Evolutionary conservation across 129 eudicot genomes (phyloP).

Genomic region (Sambucus nigra): DNA sequence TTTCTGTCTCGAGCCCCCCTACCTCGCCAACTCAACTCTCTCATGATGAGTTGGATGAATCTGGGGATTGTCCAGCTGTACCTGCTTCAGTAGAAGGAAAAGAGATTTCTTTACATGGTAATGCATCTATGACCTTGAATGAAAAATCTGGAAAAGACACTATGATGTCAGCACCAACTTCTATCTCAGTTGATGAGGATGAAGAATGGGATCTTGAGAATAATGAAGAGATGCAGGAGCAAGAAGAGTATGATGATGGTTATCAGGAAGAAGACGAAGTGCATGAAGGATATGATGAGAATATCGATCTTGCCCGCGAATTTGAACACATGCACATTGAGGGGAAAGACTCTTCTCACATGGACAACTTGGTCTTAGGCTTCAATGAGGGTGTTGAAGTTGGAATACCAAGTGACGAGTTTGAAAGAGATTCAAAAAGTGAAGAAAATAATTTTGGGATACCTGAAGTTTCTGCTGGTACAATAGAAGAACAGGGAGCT

Average conservation of each 20-base stretch:
- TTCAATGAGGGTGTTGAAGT: conserved; percentile 94
- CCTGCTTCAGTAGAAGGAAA: conserved; percentile 36
- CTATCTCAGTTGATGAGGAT: conserved; percentile 56
- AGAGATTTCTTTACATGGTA: conserved; percentile 16
- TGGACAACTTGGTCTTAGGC: conserved; percentile 70
- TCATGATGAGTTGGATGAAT: conserved; percentile 86
- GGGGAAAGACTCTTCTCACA: conserved; percentile 35
- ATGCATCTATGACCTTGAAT: conserved; percentile 23
- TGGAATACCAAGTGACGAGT: conserved; percentile 61
- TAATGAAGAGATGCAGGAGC: conserved; percentile 62
- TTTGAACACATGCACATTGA: conserved; percentile 51
- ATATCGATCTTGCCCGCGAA: conserved; percentile 45
- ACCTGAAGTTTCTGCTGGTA: conserved; percentile 34
- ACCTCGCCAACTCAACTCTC: conserved; percentile 79
- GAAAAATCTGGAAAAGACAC: conserved; percentile 28
- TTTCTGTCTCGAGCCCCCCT: conserved; percentile 83
- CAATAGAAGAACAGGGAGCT: conserved; percentile 27
- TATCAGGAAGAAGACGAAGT: conserved; percentile 84
- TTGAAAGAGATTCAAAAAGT: conserved; percentile 31
- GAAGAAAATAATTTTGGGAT: conserved; percentile 27
- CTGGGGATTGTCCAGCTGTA: conserved; percentile 43
- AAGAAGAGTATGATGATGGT: conserved; percentile 87
- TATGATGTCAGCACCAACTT: conserved; percentile 23
- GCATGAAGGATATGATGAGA: conserved; percentile 58
- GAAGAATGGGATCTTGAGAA: conserved; percentile 80